phyloP scores from a whole-genome alignment of 805 yeast genomes.

The Lipomyces yamadae region DNA sequence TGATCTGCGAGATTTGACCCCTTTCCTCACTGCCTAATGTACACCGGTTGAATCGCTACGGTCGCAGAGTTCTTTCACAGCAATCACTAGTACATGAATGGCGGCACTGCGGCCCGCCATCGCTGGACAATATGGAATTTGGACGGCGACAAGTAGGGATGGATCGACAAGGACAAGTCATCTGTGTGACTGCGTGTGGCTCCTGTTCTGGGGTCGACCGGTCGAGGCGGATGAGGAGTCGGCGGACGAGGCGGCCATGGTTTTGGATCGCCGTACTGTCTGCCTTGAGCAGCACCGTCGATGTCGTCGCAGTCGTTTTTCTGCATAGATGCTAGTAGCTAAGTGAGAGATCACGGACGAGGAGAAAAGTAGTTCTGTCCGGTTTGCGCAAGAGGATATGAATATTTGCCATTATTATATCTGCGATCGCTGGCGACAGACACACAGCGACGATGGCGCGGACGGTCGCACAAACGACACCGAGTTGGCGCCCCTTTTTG shows the following conservation, averaged over 20 bases:
- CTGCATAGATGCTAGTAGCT: background rate
- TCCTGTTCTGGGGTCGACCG: constrained; percentile 1
- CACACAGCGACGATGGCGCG: background rate
- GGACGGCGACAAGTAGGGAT: background rate
- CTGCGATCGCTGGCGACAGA: background rate
- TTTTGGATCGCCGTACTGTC: background rate
- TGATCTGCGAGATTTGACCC: background rate
- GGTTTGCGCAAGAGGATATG: too few species aligned
- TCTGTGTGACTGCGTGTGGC: background rate
- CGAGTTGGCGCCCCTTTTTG: background rate
- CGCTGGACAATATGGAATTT: background rate
- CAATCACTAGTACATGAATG: background rate
- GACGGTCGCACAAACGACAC: background rate
- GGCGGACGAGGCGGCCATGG: constrained; percentile 34
- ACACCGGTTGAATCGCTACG: background rate
- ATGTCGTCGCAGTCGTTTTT: background rate
- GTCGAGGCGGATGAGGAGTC: constrained; percentile 28
- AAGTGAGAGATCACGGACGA: background rate
- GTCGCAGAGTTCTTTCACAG: background rate
- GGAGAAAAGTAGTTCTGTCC: background rate
- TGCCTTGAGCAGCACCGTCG: background rate
- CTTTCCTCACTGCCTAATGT: background rate
- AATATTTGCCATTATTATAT: background rate
- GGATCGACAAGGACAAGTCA: background rate
- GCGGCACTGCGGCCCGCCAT: background rate